Evolutionary conservation across 2,329 filamentous ascomycete genomes (phyloP).

Genomic region (Trichoderma sp.): DNA sequence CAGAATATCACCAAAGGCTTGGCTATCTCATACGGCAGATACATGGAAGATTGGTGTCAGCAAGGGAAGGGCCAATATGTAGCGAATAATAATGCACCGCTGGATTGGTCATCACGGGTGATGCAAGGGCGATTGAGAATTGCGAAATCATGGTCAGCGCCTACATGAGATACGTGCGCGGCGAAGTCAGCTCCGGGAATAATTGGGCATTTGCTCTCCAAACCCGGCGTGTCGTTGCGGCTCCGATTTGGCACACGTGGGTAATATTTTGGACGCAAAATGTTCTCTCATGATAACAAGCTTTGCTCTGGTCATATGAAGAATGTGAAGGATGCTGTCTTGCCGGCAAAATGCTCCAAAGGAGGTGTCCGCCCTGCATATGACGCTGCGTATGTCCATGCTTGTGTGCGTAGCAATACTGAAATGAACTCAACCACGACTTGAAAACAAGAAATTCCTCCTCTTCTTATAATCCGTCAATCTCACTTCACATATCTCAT

Average conservation of each 20-base stretch:
- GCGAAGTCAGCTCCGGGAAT: not conserved
- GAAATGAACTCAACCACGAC: not conserved
- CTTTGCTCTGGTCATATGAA: not conserved
- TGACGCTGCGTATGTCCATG: not conserved
- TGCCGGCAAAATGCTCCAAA: not conserved
- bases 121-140: constrained; percentile 2
- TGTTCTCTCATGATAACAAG: not conserved
- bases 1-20: not conserved
- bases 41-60: not conserved
- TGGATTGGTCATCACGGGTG: constrained; percentile 13
- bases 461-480: not conserved
- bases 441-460: too few relatives aligned
- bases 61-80: not conserved
- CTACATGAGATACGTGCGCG: not conserved
- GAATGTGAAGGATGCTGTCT: not conserved
- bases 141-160: constrained; percentile 4
- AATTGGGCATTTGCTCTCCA: not conserved
- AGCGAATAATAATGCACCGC: not conserved
- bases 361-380: not conserved
- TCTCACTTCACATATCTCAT: not conserved
- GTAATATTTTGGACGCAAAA: not conserved
- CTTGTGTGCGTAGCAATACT: not conserved
- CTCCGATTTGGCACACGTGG: not conserved
- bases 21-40: not conserved
- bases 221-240: not conserved